Percentiles rank a stretch among this genome's conserved stretches.
These are phyloP conservation scores for Glomus cerebriforme DNA, from an alignment of 192 early-diverging fungal genomes.

Conservation along the genomic window DNA sequence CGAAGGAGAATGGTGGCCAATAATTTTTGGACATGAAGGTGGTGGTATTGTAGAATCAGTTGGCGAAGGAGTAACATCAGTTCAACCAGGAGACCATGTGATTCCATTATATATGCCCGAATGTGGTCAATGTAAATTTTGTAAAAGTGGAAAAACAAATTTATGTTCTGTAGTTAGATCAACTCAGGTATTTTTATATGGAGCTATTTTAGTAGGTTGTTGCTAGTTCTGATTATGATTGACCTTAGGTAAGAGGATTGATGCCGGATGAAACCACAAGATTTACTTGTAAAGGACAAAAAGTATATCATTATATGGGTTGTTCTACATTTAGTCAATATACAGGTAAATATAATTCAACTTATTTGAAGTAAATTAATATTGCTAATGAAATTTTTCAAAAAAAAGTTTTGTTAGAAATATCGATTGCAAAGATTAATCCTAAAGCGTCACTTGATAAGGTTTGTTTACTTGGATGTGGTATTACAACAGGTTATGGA, in stretches of 20 bases:
- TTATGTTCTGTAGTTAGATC: slow-evolving; percentile 87
- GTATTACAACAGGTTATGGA: slow-evolving; percentile 91
- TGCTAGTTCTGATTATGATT: background rate
- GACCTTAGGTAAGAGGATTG: slow-evolving; percentile 70
- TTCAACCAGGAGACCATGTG: slow-evolving; percentile 92
- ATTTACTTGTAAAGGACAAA: slow-evolving; percentile 89
- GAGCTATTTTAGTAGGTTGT: background rate
- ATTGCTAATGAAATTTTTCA: background rate
- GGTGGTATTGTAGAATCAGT: slow-evolving; percentile 95
- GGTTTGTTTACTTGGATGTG: slow-evolving; percentile 92
- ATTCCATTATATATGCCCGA: slow-evolving; percentile 91
- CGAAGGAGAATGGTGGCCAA: slow-evolving; percentile 84
- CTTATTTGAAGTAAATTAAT: background rate
- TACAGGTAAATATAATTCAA: slow-evolving; percentile 53
- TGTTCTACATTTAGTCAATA: slow-evolving; percentile 95
- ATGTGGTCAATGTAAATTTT: slow-evolving; percentile 96
- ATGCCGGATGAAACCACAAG: slow-evolving; percentile 95
- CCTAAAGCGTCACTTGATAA: slow-evolving; percentile 78
- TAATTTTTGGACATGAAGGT: slow-evolving; percentile 95
- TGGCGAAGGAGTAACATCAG: slow-evolving; percentile 91
- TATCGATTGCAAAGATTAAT: slow-evolving; percentile 89
- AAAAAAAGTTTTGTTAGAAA: slow-evolving; percentile 74
- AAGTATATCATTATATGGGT: slow-evolving; percentile 95
- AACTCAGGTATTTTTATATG: slow-evolving; percentile 67
- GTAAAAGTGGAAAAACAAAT: slow-evolving; percentile 96